Evolutionary conservation across 2,329 filamentous ascomycete species (phyloP).

Genomic region (Aciculosporium take): DNA sequence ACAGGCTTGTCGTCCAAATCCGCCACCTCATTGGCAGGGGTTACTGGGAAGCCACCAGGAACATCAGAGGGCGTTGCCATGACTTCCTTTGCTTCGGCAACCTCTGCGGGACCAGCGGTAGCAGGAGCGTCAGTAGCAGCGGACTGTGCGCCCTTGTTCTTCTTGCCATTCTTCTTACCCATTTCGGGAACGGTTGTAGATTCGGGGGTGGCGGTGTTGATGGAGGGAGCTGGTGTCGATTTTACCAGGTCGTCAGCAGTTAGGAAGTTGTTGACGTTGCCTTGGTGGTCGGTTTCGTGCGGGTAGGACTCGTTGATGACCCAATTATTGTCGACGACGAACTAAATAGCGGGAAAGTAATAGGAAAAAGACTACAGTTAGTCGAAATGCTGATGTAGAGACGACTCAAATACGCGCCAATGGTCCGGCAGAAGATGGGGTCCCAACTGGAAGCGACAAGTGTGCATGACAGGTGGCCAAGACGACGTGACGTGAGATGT

Average conservation of each 20-base stretch:
- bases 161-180: slow-evolving; percentile 42
- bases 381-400: slow-evolving; percentile 3
- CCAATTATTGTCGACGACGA: slow-evolving; percentile 90
- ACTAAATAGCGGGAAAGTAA: slow-evolving; percentile 39
- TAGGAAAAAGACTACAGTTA: slow-evolving; percentile 8
- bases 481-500: slow-evolving; percentile 12
- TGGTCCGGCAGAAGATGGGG: neutral
- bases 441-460: slow-evolving; percentile 3
- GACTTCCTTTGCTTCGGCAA: slow-evolving; percentile 7
- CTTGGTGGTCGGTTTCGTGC: slow-evolving; percentile 66
- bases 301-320: slow-evolving; percentile 66
- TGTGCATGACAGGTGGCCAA: slow-evolving; percentile 9
- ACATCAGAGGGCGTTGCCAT: slow-evolving; percentile 21
- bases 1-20: slow-evolving; percentile 37
- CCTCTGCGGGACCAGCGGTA: slow-evolving; percentile 3
- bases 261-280: slow-evolving; percentile 90
- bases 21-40: slow-evolving; percentile 43
- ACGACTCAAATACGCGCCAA: slow-evolving; percentile 5
- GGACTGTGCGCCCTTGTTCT: slow-evolving; percentile 14
- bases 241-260: slow-evolving; percentile 52
- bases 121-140: slow-evolving; percentile 5
- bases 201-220: slow-evolving; percentile 54
- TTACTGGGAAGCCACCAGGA: slow-evolving; percentile 46
- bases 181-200: slow-evolving; percentile 54
- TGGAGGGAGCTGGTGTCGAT: slow-evolving; percentile 31